A percentile compares a stretch with the other conserved stretches of the same genome.
Evolutionary conservation across 2,329 filamentous ascomycete genomes (phyloP).

Genomic region (Stagonosporopsis vannaccii): DNA sequence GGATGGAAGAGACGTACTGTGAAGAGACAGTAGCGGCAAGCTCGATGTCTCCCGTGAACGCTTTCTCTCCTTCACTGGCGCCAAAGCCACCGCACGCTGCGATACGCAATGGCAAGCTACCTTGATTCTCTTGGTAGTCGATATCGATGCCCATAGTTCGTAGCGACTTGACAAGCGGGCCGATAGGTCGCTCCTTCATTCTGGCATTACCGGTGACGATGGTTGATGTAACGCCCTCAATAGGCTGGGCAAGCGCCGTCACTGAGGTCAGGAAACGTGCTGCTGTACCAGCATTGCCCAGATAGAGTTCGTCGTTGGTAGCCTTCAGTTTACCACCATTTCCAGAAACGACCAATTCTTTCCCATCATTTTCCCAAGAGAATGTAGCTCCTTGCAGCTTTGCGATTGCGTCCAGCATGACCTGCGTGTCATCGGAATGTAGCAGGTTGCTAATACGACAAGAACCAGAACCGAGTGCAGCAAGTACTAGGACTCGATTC

Average conservation of each 20-base stretch:
- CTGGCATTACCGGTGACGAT: slow-evolving; percentile 91
- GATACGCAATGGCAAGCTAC: slow-evolving; percentile 84
- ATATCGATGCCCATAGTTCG: slow-evolving; percentile 86
- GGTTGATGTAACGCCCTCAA: slow-evolving; percentile 68
- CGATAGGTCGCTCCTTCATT: slow-evolving; percentile 96
- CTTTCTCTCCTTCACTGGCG: slow-evolving; percentile 72
- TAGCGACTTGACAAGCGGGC: slow-evolving; percentile 88
- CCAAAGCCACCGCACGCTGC: slow-evolving; percentile 67
- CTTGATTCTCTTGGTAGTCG: slow-evolving; percentile 82
- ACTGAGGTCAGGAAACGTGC: slow-evolving; percentile 95
- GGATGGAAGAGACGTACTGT: slow-evolving; percentile 96
- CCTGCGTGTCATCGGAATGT: slow-evolving; percentile 96
- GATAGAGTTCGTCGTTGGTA: slow-evolving; percentile 78
- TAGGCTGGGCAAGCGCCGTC: slow-evolving; percentile 78
- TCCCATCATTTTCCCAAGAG: slow-evolving; percentile 93
- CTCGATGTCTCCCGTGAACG: slow-evolving; percentile 77
- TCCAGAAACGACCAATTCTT: slow-evolving; percentile 85
- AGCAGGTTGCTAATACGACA: slow-evolving; percentile 91
- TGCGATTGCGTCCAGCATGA: slow-evolving; percentile 92
- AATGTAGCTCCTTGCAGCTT: slow-evolving; percentile 87
- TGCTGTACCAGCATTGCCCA: slow-evolving; percentile 95
- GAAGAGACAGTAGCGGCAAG: slow-evolving; percentile 95
- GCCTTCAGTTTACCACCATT: slow-evolving; percentile 87
- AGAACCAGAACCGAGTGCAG: slow-evolving; percentile 83
- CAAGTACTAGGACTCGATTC: slow-evolving; percentile 92